Base-by-base conservation (phyloP, 495 filamentous ascomycete species). In the Aspergillus campestris region DNA sequence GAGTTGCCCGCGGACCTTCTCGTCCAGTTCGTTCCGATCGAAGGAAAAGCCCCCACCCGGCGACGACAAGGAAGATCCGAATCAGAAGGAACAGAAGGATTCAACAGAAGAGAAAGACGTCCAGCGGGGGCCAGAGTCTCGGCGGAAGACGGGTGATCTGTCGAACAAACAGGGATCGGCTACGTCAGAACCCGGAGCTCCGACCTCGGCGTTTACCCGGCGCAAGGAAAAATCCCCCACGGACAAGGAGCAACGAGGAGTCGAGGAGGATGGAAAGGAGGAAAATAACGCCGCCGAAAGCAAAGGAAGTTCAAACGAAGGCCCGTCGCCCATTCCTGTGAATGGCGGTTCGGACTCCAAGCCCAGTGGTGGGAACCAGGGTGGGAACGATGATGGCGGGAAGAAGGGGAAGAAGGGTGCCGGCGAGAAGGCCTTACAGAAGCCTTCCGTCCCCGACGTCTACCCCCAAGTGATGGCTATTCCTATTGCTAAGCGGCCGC, bases 401-500 rank as follows among this genome's bases (percentile, higher is more conserved):
- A 73, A 66, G 60, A 75, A 76, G 38, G 80, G 86, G 38, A 77
- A 84, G 57, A 89, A 83, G 58, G 60, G 71, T 14, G 70, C 75
- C 29, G 66, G 77, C 14, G 86, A 92, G 31, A 81, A 80, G 55
- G 82, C 85, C 14, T 66, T 97, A 38, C 79, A 87, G 57, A 97
- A 95, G 66, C 84, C 89, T 3, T 74, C 81, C 0, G 82, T 96
- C 5, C 94, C 94, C 14, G 94, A 96, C 39, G 82, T 96, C 32
- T 99, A 99, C 61, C 92, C 94, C 14, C 91, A 97, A 58, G 89
- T 99, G 39, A 89, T 99, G 84, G 94, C 94, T 1, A 91, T 99
- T 44, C 92, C 94, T n/a, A 95, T 99, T 53, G 84, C 87, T 5
- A 90, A 92, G 67, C 79, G 94, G 38, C 94, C 92, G 18, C 68